phyloP scores from a whole-genome alignment of 768 basidiomycete species.

The Pleurotus citrinopileatus region DNA sequence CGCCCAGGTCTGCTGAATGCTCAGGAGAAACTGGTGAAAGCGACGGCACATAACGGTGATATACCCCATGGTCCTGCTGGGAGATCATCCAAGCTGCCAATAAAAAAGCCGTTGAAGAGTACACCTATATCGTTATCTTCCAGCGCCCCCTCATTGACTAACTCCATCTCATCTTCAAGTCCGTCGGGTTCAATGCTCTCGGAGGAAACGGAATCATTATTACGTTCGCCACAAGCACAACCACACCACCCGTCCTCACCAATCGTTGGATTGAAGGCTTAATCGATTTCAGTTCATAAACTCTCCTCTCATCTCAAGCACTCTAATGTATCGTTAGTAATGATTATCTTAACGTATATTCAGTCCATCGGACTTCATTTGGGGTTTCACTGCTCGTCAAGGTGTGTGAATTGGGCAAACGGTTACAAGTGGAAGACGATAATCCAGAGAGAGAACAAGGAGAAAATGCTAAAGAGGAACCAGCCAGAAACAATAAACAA shows the following conservation, averaged over 20 bases:
- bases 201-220: neutral
- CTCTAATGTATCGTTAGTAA: conserved; percentile 9
- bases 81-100: neutral
- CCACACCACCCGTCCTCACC: conserved; percentile 5
- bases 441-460: neutral
- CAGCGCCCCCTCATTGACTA: neutral
- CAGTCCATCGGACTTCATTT: neutral
- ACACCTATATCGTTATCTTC: neutral
- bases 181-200: neutral
- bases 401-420: neutral
- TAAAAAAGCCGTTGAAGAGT: neutral
- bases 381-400: neutral
- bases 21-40: neutral
- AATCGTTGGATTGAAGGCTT: conserved; percentile 2
- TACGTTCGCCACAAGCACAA: conserved; percentile 2
- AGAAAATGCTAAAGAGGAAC: conserved; percentile 2
- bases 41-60: neutral
- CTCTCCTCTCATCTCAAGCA: neutral
- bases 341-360: neutral
- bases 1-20: neutral
- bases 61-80: neutral
- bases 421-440: conserved; percentile 1
- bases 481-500: conserved; percentile 9
- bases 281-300: neutral
- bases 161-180: neutral